Conservation (phyloP, 2,329 filamentous ascomycete species). For the Sarocladiaceae sp. region DNA sequence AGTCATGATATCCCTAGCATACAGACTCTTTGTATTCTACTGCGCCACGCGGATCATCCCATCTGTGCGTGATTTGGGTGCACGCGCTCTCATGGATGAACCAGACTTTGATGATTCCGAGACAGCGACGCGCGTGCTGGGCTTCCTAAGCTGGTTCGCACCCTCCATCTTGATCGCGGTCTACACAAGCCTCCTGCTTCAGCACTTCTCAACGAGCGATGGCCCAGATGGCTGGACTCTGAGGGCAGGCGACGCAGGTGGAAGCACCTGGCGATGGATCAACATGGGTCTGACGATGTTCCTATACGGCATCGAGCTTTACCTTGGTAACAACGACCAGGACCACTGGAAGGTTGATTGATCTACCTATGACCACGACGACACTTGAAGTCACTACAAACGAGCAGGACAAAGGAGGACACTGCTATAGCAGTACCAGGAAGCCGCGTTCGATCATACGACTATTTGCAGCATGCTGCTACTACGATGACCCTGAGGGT, state of each 20-base stretch:
- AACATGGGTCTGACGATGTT: constrained; percentile 86
- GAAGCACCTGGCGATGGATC: constrained; percentile 88
- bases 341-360: constrained; percentile 96
- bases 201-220: constrained; percentile 81
- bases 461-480: too few relatives aligned
- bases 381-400: too few relatives aligned
- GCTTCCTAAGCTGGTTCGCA: constrained; percentile 86
- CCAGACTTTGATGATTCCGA: constrained; percentile 81
- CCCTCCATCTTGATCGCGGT: constrained; percentile 92
- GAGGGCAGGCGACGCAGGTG: constrained; percentile 70
- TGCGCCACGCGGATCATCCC: constrained; percentile 94
- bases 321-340: constrained; percentile 75
- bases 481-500: too few relatives aligned
- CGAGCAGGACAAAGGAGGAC: too few relatives aligned
- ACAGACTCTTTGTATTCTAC: constrained; percentile 92
- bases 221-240: constrained; percentile 74
- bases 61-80: constrained; percentile 80
- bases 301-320: constrained; percentile 84
- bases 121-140: constrained; percentile 71
- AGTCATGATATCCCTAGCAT: constrained; percentile 89
- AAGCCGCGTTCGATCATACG: too few relatives aligned
- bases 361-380: too few relatives aligned
- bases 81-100: constrained; percentile 75
- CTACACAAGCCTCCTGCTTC: constrained; percentile 90
- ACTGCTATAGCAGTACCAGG: too few relatives aligned